phyloP scores from a whole-genome alignment of 768 basidiomycete genomes.

The Termitomyces sp. region DNA sequence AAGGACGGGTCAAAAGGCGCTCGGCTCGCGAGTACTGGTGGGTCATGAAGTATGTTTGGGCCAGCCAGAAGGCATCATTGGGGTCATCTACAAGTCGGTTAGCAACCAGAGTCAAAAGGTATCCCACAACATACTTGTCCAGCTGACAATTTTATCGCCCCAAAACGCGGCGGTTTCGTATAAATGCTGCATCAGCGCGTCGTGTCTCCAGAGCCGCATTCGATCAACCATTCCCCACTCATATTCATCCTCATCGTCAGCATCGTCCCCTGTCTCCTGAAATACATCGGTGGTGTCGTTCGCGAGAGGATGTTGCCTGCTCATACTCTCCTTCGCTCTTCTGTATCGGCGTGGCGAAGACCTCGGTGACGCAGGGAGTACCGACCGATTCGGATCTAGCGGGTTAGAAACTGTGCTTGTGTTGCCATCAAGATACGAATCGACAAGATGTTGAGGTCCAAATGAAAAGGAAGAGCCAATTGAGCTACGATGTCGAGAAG shows the following conservation, averaged over 20 bases:
- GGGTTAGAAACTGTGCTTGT: constrained; percentile 52
- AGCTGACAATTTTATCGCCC: constrained; percentile 95
- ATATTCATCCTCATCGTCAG: constrained; percentile 50
- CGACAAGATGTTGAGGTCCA: constrained; percentile 69
- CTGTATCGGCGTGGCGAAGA: constrained; percentile 60
- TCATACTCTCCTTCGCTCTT: constrained; percentile 45
- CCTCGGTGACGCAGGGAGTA: constrained; percentile 67
- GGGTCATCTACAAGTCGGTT: constrained; percentile 63
- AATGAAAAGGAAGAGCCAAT: constrained; percentile 82
- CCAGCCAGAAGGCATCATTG: constrained; percentile 99
- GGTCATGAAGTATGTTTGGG: constrained; percentile 95
- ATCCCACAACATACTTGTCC: constrained; percentile 73
- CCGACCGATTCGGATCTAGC: constrained; percentile 77
- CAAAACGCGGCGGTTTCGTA: constrained; percentile 97
- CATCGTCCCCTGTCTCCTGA: constrained; percentile 58
- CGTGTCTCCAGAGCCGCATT: constrained; percentile 96
- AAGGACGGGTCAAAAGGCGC: constrained; percentile 82
- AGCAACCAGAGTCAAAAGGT: neutral
- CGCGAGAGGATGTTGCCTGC: constrained; percentile 63
- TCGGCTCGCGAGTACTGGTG: constrained; percentile 95
- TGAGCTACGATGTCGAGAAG: constrained; percentile 59
- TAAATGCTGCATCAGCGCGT: constrained; percentile 97
- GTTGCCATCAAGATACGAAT: constrained; percentile 64
- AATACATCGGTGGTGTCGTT: constrained; percentile 76
- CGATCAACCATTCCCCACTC: constrained; percentile 91